phyloP scores from a whole-genome alignment of 441 rosid genomes.

The Populus hybrid region DNA sequence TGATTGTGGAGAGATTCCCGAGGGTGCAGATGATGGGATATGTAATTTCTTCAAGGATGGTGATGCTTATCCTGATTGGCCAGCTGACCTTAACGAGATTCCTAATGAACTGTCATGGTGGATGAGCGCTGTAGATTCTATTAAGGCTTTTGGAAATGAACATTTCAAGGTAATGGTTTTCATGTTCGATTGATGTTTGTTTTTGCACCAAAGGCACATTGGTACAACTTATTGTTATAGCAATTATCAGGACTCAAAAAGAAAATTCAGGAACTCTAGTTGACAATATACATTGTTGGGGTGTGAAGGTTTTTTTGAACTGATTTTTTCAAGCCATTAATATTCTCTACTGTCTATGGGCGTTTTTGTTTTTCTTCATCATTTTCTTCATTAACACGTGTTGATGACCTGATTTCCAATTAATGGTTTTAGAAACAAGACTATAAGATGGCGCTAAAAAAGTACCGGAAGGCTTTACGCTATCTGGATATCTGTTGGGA shows the following conservation, averaged over 20 bases:
- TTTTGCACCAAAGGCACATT: not conserved
- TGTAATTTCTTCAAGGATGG: conserved; percentile 83
- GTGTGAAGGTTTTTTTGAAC: not conserved
- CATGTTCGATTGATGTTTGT: not conserved
- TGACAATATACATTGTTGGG: not conserved
- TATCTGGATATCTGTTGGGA: conserved; percentile 98
- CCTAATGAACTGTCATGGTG: conserved; percentile 81
- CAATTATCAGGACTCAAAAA: not conserved
- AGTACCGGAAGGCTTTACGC: conserved; percentile 84
- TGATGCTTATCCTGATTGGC: conserved; percentile 87
- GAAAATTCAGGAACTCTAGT: not conserved
- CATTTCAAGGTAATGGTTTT: conserved; percentile 55
- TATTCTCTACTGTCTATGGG: not conserved
- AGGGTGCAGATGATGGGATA: conserved; percentile 77
- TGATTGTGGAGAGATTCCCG: conserved; percentile 81
- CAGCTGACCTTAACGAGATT: conserved; percentile 68
- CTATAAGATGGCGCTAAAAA: conserved; percentile 87
- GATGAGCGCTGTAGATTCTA: conserved; percentile 77
- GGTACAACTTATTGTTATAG: not conserved
- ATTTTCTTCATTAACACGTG: not conserved
- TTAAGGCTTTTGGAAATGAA: conserved; percentile 76
- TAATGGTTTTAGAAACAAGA: conserved; percentile 64
- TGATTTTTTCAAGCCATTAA: not conserved
- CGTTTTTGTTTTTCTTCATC: not conserved
- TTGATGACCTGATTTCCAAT: not conserved